Base-by-base conservation (phyloP, 2,329 filamentous ascomycete genomes). In the Penicillium sclerotiorum region DNA sequence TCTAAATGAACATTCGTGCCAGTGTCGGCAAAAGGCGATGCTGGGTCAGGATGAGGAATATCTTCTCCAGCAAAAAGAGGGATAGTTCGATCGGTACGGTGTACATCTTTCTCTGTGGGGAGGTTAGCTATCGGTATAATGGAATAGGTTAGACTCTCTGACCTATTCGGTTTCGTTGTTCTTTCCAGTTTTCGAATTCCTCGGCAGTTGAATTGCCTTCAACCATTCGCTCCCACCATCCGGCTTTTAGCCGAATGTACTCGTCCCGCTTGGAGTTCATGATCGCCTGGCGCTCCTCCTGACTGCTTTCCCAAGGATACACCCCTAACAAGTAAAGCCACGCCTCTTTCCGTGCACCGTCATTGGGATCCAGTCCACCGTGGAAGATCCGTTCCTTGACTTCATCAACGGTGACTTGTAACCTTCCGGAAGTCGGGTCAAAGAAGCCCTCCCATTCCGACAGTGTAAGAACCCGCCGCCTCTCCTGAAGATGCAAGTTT, bases 351-450 rank as follows among this genome's bases (percentile, higher is more conserved):
- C 95, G 81, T 4, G 96, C 92, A 0, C 92, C 92, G 61, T 97
- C 93, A 13, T 96, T 88, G 0, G 89, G 76, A 65, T 95, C 86
- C 1, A 99, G 77, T 0, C 94, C 94, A 22, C 94, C 94, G 65
- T 97, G 94, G 69, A 97, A 99, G 48, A 99, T 83, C n/a, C 94
- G 83, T 67, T 97, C 93, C 70, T 97, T 99, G 57, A 95, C 91
- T 68, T 99, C 94, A 59, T 96, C 90, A 3, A 87, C 79, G 0
- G 92, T 97, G 38, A 95, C 76, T 3, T 87, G 82, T 2, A 99
- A 73, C 36, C 85, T 80, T 0, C 94, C 94, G 0, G 85, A 88
- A 3, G 75, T 77, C 2, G 80, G 72, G 60, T 97, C 90, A 62
- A 99, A 97, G 67, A 90, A 97, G 1, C 78, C 81, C n/a, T 87